Evolutionary conservation across 2,329 filamentous ascomycete species (phyloP).

Genomic region (Sclerotinia sclerotiorum): DNA sequence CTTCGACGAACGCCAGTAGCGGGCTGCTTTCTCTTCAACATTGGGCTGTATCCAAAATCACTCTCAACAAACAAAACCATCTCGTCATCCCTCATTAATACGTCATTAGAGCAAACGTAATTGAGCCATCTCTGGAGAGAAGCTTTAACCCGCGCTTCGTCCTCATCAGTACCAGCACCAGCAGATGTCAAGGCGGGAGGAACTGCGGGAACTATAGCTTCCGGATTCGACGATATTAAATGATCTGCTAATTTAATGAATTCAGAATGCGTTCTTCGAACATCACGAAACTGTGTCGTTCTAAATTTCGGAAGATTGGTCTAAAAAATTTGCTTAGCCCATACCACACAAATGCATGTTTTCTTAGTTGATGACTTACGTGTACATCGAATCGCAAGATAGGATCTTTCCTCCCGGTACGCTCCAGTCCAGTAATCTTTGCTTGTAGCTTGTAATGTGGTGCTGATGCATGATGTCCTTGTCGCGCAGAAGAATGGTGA

Average conservation of each 20-base stretch:
- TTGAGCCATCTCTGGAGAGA: slow-evolving; percentile 95
- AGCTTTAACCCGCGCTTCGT: slow-evolving; percentile 84
- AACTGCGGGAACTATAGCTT: slow-evolving; percentile 89
- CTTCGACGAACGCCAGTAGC: slow-evolving; percentile 94
- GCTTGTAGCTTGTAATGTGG: slow-evolving; percentile 84
- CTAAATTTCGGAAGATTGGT: slow-evolving; percentile 98
- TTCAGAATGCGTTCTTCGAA: slow-evolving; percentile 91
- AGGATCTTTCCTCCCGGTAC: slow-evolving; percentile 92
- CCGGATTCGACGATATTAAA: slow-evolving; percentile 94
- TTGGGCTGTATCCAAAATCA: slow-evolving; percentile 96
- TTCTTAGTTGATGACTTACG: slow-evolving; percentile 54
- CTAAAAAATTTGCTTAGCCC: slow-evolving; percentile 49
- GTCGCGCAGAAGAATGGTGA: slow-evolving; percentile 36
- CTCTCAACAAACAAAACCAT: slow-evolving; percentile 99
- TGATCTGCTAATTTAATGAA: slow-evolving; percentile 96
- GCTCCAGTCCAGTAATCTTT: slow-evolving; percentile 90
- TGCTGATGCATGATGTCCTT: slow-evolving; percentile 46
- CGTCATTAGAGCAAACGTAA: slow-evolving; percentile 86
- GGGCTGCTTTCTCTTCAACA: slow-evolving; percentile 93
- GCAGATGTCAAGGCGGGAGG: slow-evolving; percentile 93
- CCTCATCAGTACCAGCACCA: slow-evolving; percentile 93
- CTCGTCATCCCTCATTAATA: slow-evolving; percentile 92
- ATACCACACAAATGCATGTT: not conserved
- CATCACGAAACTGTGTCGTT: slow-evolving; percentile 97
- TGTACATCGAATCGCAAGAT: slow-evolving; percentile 95